phyloP scores from a whole-genome alignment of 1,284 basidiomycete species.

The Sporisorium exsertum region DNA sequence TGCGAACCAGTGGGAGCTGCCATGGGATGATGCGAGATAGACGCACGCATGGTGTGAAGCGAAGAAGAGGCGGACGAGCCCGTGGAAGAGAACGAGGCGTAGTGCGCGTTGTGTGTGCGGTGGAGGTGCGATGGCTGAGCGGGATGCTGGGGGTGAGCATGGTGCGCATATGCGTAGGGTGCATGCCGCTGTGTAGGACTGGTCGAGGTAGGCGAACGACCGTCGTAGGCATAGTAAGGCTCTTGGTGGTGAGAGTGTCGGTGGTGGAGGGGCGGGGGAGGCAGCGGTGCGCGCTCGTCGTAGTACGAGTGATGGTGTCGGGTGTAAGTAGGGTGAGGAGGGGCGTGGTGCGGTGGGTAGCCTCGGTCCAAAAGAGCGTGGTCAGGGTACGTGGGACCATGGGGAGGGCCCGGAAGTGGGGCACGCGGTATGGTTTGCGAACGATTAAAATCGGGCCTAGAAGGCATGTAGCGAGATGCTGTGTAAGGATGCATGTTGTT shows the following conservation, averaged over 20 bases:
- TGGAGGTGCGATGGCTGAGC: conserved; percentile 18
- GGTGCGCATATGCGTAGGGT: conserved; percentile 24
- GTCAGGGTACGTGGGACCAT: conserved; percentile 44
- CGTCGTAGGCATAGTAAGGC: conserved; percentile 23
- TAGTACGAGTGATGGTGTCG: conserved; percentile 52
- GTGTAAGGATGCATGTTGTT: conserved; percentile 26
- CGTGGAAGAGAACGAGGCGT: conserved; percentile 29
- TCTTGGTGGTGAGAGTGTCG: conserved; percentile 32
- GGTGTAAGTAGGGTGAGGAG: conserved; percentile 33
- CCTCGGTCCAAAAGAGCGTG: conserved; percentile 22
- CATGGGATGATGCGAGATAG: conserved; percentile 21
- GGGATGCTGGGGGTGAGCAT: conserved; percentile 22
- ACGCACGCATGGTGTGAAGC: conserved; percentile 30
- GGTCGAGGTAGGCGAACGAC: conserved; percentile 22
- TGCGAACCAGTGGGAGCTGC: conserved; percentile 35
- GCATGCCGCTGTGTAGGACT: conserved; percentile 20
- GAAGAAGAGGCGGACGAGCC: conserved; percentile 28
- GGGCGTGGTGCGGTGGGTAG: conserved; percentile 29
- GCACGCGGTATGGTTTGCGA: conserved; percentile 38
- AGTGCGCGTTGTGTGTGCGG: conserved; percentile 21
- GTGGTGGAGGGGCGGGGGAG: conserved; percentile 45
- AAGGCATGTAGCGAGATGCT: conserved; percentile 12
- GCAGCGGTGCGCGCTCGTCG: conserved; percentile 40
- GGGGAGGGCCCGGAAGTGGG: conserved; percentile 32
- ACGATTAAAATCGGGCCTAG: conserved; percentile 39